A percentile compares a stretch with the other conserved stretches of the same genome.
phyloP scores from a whole-genome alignment of 2,329 filamentous ascomycete genomes.

The Metarhizium rileyi region DNA sequence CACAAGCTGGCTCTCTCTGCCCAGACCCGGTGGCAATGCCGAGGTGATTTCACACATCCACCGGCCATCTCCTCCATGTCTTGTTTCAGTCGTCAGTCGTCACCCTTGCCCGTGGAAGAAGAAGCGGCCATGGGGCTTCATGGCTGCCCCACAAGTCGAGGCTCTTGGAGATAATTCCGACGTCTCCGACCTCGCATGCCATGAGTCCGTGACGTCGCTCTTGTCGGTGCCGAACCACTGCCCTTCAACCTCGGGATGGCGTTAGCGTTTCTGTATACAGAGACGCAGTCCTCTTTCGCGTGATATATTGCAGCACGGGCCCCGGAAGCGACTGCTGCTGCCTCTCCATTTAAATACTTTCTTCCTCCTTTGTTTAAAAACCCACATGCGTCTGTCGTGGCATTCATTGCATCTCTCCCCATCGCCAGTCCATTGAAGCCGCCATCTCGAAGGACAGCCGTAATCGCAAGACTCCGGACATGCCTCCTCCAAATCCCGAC shows the following conservation, averaged over 20 bases:
- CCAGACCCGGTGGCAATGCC: too few species aligned
- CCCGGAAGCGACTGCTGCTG: too few species aligned
- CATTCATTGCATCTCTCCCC: too few species aligned
- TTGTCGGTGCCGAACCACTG: not conserved
- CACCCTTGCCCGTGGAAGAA: not conserved
- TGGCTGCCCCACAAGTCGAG: not conserved
- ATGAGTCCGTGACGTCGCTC: not conserved
- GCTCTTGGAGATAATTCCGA: not conserved
- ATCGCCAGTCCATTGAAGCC: too few species aligned
- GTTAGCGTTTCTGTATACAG: not conserved
- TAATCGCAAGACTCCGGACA: conserved; percentile 2
- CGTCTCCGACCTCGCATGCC: not conserved
- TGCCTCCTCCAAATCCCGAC: conserved; percentile 20
- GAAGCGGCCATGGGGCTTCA: not conserved
- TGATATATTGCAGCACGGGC: not conserved
- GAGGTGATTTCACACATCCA: too few species aligned
- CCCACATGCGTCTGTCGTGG: not conserved
- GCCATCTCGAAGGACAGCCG: too few species aligned
- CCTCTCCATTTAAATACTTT: not conserved
- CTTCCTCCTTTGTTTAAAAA: not conserved
- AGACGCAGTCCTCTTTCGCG: not conserved
- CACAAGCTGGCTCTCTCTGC: too few species aligned
- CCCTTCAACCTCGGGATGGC: not conserved
- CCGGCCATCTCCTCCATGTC: too few species aligned
- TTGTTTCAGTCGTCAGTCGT: too few species aligned